phyloP scores from a whole-genome alignment of 441 rosid species.

The Erysimum pusillum region DNA sequence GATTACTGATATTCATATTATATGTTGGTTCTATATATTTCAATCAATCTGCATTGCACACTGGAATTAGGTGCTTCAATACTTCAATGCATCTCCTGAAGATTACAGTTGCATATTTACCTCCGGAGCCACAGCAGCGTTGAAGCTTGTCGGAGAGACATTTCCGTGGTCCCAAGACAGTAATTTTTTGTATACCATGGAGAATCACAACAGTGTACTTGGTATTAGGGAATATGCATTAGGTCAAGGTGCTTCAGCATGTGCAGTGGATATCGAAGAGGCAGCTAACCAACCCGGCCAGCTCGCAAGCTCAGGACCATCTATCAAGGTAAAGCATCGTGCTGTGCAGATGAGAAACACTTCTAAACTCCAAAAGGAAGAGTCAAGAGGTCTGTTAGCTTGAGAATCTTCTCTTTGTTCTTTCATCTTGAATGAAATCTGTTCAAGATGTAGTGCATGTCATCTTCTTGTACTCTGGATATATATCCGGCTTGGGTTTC shows the following conservation, averaged over 20 bases:
- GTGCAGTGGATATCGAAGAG: conserved; percentile 80
- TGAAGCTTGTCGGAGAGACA: conserved; percentile 91
- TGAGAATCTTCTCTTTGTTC: conserved; percentile 12
- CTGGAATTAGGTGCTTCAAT: conserved; percentile 76
- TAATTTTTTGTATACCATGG: conserved; percentile 82
- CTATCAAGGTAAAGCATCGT: conserved; percentile 58
- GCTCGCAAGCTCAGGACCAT: conserved; percentile 44
- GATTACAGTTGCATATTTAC: conserved; percentile 90
- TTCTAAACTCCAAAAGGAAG: conserved; percentile 47
- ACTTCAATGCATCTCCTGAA: conserved; percentile 85
- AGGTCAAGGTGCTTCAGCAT: conserved; percentile 77
- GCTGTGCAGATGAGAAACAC: conserved; percentile 68
- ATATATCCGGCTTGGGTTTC: background rate
- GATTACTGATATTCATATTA: background rate
- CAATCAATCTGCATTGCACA: conserved; percentile 24
- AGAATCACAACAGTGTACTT: conserved; percentile 96
- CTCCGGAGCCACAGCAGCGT: conserved; percentile 92
- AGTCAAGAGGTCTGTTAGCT: conserved; percentile 56
- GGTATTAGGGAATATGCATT: conserved; percentile 99
- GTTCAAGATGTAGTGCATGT: conserved; percentile 19
- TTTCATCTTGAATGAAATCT: conserved; percentile 19
- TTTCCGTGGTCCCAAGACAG: conserved; percentile 85
- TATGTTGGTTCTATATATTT: conserved; percentile 10
- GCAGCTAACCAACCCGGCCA: conserved; percentile 41
- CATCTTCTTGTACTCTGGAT: conserved; percentile 1